A percentile compares a stretch with the other conserved stretches of the same genome.
These are phyloP conservation scores for Hypoxylon sp. DNA, from an alignment of 2,329 filamentous ascomycete genomes.

Conservation along the genomic window DNA sequence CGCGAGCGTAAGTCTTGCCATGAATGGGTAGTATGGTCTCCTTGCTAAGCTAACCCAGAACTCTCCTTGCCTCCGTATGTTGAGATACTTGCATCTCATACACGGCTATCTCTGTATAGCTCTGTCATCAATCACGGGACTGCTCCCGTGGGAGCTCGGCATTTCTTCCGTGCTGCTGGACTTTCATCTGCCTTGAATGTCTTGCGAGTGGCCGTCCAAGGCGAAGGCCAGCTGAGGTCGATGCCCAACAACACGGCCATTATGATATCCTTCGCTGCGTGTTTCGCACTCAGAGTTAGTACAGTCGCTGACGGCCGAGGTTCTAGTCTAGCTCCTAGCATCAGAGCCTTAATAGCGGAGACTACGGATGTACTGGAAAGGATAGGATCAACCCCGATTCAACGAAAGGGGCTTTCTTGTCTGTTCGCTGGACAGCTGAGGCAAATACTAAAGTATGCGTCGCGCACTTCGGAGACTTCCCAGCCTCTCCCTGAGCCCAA, in stretches of 20 bases:
- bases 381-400: constrained; percentile 75
- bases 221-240: constrained; percentile 77
- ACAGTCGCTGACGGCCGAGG: constrained; percentile 69
- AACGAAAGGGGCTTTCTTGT: constrained; percentile 76
- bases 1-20: constrained; percentile 59
- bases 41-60: constrained; percentile 56
- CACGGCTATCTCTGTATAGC: constrained; percentile 80
- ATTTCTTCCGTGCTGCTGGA: constrained; percentile 80
- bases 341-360: constrained; percentile 76
- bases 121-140: constrained; percentile 82
- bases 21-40: background rate
- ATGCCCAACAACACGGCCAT: constrained; percentile 86
- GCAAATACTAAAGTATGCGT: constrained; percentile 61
- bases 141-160: constrained; percentile 77
- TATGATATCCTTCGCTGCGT: constrained; percentile 83
- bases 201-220: constrained; percentile 80
- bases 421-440: constrained; percentile 71
- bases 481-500: constrained; percentile 43
- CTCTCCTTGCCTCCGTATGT: constrained; percentile 78
- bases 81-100: constrained; percentile 81
- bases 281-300: constrained; percentile 76
- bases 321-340: constrained; percentile 73
- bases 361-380: constrained; percentile 78
- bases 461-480: constrained; percentile 48
- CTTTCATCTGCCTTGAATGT: constrained; percentile 82